Percentiles rank a stretch among this genome's conserved stretches.
Evolutionary conservation across 1,284 basidiomycete species (phyloP).

Genomic region (Naganishia sp.): DNA sequence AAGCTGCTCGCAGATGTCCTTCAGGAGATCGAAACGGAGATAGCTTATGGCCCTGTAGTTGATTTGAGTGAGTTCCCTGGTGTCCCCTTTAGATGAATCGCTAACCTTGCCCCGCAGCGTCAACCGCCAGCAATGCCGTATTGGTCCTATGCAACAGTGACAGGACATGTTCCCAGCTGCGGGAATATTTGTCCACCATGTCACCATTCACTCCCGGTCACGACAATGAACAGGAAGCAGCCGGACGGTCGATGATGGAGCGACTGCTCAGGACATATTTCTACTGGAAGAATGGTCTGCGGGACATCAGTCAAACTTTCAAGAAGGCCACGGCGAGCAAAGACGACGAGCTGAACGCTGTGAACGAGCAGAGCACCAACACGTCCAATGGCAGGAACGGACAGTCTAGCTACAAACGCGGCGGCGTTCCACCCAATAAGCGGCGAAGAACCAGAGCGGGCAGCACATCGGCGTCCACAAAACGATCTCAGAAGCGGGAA

Average conservation of each 20-base stretch:
- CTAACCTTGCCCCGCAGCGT: slow-evolving; percentile 3
- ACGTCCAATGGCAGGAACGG: slow-evolving; percentile 31
- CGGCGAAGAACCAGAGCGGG: slow-evolving; percentile 51
- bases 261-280: slow-evolving; percentile 70
- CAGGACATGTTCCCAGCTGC: slow-evolving; percentile 70
- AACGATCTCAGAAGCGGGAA: slow-evolving; percentile 37
- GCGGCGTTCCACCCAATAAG: slow-evolving; percentile 48
- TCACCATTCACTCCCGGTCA: slow-evolving; percentile 57
- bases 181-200: slow-evolving; percentile 73
- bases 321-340: slow-evolving; percentile 14
- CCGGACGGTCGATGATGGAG: slow-evolving; percentile 75
- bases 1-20: slow-evolving; percentile 77
- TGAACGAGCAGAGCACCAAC: slow-evolving; percentile 4
- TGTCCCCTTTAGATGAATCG: not conserved
- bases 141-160: slow-evolving; percentile 87
- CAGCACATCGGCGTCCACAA: slow-evolving; percentile 30
- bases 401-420: slow-evolving; percentile 22
- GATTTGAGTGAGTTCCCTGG: slow-evolving; percentile 32
- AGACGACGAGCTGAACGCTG: slow-evolving; percentile 29
- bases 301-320: slow-evolving; percentile 36
- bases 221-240: slow-evolving; percentile 30
- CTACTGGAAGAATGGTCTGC: slow-evolving; percentile 68
- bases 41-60: slow-evolving; percentile 45
- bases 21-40: slow-evolving; percentile 88
- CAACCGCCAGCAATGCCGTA: slow-evolving; percentile 70